Evolutionary conservation across 2,329 filamentous ascomycete genomes (phyloP).

Genomic region (Alternaria sp.): DNA sequence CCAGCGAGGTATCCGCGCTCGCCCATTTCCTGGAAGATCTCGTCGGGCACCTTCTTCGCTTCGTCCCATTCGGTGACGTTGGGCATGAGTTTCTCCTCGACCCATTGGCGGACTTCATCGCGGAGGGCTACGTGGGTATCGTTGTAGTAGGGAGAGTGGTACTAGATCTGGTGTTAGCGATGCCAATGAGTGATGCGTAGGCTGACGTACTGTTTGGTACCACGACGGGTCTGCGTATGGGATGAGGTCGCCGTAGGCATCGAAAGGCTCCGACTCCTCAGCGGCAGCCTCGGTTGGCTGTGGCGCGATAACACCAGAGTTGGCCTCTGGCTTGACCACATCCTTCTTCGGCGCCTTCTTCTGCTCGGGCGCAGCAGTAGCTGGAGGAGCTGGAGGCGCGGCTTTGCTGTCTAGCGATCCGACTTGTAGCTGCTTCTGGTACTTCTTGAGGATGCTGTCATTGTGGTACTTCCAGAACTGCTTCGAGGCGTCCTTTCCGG

Average conservation of each 20-base stretch:
- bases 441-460: conserved; percentile 67
- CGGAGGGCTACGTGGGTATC: conserved; percentile 90
- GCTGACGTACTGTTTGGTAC: conserved; percentile 82
- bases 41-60: conserved; percentile 83
- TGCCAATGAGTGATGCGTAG: background rate
- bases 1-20: conserved; percentile 67
- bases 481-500: conserved; percentile 71
- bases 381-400: conserved; percentile 59
- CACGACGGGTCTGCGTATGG: conserved; percentile 92
- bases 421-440: conserved; percentile 65
- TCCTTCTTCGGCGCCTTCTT: conserved; percentile 56
- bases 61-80: conserved; percentile 97
- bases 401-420: conserved; percentile 84
- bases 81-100: conserved; percentile 87
- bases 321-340: conserved; percentile 63
- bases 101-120: conserved; percentile 89
- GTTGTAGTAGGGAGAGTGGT: conserved; percentile 97
- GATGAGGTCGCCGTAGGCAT: conserved; percentile 83
- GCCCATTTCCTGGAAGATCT: conserved; percentile 95
- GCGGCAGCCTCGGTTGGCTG: conserved; percentile 48
- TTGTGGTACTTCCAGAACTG: conserved; percentile 73
- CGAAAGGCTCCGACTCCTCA: conserved; percentile 74
- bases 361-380: conserved; percentile 55
- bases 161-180: conserved; percentile 58
- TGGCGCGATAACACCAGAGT: conserved; percentile 60